phyloP scores from a whole-genome alignment of 176 grass and related monocot genomes.

The Puccinellia tenuiflora region DNA sequence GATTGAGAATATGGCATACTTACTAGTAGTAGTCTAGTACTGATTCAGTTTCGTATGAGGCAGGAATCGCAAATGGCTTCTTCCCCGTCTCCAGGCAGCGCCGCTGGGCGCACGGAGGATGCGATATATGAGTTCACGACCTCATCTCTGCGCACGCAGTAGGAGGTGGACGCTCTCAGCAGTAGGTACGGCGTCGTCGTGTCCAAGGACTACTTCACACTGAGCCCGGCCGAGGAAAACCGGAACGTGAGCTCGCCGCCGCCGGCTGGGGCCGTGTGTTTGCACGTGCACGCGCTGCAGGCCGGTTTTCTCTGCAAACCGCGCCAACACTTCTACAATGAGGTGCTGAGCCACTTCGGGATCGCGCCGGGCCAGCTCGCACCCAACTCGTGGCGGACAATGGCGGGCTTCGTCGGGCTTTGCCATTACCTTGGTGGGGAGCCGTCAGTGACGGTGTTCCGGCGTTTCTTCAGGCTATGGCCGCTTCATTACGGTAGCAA shows the following conservation, averaged over 20 bases:
- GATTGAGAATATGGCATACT: neutral
- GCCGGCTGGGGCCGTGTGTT: neutral
- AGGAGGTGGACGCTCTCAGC: neutral
- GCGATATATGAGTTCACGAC: neutral
- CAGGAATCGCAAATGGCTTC: neutral
- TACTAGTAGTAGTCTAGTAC: neutral
- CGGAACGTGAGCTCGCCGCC: neutral
- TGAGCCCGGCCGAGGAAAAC: neutral
- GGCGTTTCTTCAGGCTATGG: neutral
- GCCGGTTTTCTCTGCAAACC: slow-evolving; percentile 2
- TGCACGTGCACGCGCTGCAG: neutral
- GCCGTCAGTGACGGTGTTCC: neutral
- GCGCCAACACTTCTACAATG: neutral
- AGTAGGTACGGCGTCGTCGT: neutral
- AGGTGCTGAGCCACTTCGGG: neutral
- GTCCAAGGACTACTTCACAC: neutral
- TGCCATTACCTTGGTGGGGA: neutral
- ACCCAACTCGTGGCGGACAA: slow-evolving; percentile 14
- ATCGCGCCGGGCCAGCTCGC: slow-evolving; percentile 16
- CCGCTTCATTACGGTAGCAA: neutral
- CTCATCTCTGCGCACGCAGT: neutral
- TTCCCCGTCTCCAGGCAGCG: neutral
- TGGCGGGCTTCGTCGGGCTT: slow-evolving; percentile 18
- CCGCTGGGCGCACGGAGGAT: neutral
- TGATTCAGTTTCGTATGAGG: neutral